These are phyloP conservation scores for Penicillium parvum DNA, from an alignment of 495 filamentous ascomycete species.

Conservation along the genomic window DNA sequence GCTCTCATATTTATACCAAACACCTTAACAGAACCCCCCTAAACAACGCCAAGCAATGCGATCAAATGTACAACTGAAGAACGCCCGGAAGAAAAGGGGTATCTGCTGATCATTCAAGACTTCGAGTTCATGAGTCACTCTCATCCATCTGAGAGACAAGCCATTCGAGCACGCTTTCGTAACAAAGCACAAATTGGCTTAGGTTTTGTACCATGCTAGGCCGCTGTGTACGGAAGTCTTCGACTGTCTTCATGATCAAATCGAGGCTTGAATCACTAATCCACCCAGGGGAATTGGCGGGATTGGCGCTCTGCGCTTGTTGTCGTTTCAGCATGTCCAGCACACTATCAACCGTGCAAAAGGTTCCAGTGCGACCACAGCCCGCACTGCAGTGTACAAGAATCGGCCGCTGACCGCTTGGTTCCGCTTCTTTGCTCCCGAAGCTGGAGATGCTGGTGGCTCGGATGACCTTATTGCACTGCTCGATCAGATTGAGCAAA, in stretches of 20 bases:
- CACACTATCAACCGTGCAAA: constrained; percentile 93
- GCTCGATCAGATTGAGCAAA: constrained; percentile 79
- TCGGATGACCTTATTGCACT: constrained; percentile 58
- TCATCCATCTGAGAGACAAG: constrained; percentile 46
- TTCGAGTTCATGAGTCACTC: constrained; percentile 1
- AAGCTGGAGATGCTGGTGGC: constrained; percentile 33
- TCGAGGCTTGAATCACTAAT: constrained; percentile 59
- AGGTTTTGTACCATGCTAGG: constrained; percentile 97
- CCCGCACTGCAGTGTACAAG: constrained; percentile 95
- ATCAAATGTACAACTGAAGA: not conserved
- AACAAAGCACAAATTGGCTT: constrained; percentile 92
- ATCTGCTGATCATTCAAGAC: constrained; percentile 9
- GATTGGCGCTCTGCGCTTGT: constrained; percentile 28
- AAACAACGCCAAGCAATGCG: constrained; percentile 12
- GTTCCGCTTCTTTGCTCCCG: constrained; percentile 49
- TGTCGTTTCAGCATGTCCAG: constrained; percentile 90
- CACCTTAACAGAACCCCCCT: not conserved
- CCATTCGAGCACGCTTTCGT: constrained; percentile 94
- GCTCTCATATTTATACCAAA: not conserved
- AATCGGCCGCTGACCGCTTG: constrained; percentile 58
- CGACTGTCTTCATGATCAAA: constrained; percentile 77
- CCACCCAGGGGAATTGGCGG: constrained; percentile 16
- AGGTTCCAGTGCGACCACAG: constrained; percentile 91
- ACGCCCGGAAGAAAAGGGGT: constrained; percentile 2
- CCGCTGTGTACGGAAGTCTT: constrained; percentile 82